Conservation (phyloP, 1,284 basidiomycete genomes). For the Melampsora abietis-canadensis region DNA sequence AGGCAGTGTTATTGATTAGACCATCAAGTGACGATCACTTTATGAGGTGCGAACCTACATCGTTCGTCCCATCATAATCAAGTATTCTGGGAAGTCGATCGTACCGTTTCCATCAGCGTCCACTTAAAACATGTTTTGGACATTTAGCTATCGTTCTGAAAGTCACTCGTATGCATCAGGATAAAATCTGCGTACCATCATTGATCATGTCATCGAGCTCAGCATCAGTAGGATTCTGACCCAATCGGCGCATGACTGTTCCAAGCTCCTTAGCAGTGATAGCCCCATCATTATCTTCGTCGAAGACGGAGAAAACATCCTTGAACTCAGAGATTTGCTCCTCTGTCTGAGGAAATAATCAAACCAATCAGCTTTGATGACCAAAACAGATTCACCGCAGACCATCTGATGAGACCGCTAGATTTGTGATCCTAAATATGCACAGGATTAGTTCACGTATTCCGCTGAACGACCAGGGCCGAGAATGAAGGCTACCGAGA, state of each 20-base stretch:
- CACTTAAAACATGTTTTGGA: constrained; percentile 50
- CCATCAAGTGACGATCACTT: not conserved
- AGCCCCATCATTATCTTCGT: constrained; percentile 91
- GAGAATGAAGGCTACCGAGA: no score
- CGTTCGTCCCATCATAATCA: constrained; percentile 94
- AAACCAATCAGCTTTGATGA: not conserved
- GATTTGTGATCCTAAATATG: no score
- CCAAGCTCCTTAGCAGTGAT: constrained; percentile 94
- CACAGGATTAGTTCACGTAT: no score
- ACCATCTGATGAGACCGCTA: no score
- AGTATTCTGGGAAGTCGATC: constrained; percentile 88
- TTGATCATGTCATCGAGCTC: constrained; percentile 97
- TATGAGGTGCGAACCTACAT: constrained; percentile 57
- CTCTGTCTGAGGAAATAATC: constrained; percentile 59
- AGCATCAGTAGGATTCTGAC: constrained; percentile 92
- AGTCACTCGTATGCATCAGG: not conserved
- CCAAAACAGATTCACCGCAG: no score
- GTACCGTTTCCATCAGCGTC: constrained; percentile 71
- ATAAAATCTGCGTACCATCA: constrained; percentile 60
- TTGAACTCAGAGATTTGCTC: constrained; percentile 68
- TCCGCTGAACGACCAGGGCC: no score
- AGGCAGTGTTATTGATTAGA: not conserved
- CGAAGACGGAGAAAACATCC: constrained; percentile 90
- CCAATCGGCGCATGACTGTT: constrained; percentile 93
- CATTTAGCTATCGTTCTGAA: not conserved